A percentile compares a stretch with the other conserved stretches of the same genome.
Evolutionary conservation across 768 basidiomycete genomes (phyloP).

Genomic region (Lepiota brunneoincarnata): DNA sequence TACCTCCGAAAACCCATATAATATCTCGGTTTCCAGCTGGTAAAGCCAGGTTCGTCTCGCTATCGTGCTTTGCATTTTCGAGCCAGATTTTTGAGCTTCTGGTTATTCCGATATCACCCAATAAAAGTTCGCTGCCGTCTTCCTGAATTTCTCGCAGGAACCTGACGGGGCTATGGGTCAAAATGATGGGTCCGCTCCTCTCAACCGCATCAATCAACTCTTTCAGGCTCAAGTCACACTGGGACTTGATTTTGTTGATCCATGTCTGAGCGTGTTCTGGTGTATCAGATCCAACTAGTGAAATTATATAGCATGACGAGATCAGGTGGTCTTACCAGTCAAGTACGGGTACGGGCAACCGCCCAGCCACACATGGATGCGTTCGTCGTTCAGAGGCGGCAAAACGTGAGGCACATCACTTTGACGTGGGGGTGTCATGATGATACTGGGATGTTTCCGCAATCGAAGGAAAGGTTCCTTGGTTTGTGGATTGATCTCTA

Average conservation of each 20-base stretch:
- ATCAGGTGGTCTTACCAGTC: conserved; percentile 21
- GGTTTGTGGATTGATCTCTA: conserved; percentile 30
- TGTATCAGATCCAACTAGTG: not conserved
- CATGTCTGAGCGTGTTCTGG: conserved; percentile 34
- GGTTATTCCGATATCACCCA: conserved; percentile 45
- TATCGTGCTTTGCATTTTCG: conserved; percentile 23
- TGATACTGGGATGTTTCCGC: conserved; percentile 46
- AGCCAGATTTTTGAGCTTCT: conserved; percentile 25
- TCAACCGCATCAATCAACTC: conserved; percentile 25
- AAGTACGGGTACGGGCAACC: conserved; percentile 56
- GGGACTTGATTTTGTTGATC: conserved; percentile 22
- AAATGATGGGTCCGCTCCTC: conserved; percentile 24
- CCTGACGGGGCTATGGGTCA: conserved; percentile 47
- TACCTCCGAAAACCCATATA: conserved; percentile 63
- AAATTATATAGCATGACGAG: not conserved
- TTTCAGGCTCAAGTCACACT: conserved; percentile 27
- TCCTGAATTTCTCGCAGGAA: conserved; percentile 51
- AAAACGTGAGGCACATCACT: conserved; percentile 35
- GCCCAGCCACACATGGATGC: conserved; percentile 7
- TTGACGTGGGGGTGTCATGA: conserved; percentile 56
- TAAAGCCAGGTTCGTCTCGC: conserved; percentile 34
- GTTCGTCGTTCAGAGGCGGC: not conserved
- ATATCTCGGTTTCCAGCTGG: conserved; percentile 51
- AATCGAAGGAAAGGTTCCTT: conserved; percentile 51
- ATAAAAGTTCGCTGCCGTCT: conserved; percentile 52